Evolutionary conservation across 2,329 filamentous ascomycete species (phyloP).

Genomic region (Hymenoscyphus repandus): DNA sequence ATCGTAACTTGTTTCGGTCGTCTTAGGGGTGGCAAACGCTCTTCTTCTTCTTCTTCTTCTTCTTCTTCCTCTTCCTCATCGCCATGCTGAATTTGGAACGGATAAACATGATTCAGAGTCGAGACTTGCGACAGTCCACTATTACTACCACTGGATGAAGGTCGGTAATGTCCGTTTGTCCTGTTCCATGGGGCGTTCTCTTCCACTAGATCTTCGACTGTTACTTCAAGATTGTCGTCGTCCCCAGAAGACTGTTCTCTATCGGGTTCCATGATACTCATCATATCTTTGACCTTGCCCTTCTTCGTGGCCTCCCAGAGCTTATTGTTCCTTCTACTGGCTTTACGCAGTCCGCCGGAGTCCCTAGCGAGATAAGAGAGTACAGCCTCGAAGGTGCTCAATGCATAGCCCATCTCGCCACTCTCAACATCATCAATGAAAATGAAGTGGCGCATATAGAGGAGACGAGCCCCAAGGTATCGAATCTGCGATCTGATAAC

Average conservation of each 20-base stretch:
- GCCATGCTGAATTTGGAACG: slow-evolving; percentile 65
- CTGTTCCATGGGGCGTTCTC: slow-evolving; percentile 34
- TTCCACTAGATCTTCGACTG: slow-evolving; percentile 41
- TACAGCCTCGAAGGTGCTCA: slow-evolving; percentile 95
- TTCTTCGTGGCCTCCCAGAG: slow-evolving; percentile 81
- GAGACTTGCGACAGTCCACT: slow-evolving; percentile 27
- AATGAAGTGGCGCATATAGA: slow-evolving; percentile 97
- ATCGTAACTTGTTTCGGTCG: slow-evolving; percentile 64
- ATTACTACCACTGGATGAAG: slow-evolving; percentile 19
- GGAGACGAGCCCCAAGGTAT: slow-evolving; percentile 78
- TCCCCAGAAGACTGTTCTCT: slow-evolving; percentile 25
- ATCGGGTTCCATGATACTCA: slow-evolving; percentile 72
- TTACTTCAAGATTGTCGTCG: slow-evolving; percentile 31
- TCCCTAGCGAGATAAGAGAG: slow-evolving; percentile 81
- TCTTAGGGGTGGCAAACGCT: slow-evolving; percentile 24
- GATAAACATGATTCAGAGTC: slow-evolving; percentile 77
- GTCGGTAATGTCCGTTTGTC: slow-evolving; percentile 21
- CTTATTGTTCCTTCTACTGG: slow-evolving; percentile 78
- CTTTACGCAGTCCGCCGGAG: slow-evolving; percentile 73
- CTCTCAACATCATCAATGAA: slow-evolving; percentile 97
- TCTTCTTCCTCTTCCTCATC: slow-evolving; percentile 37
- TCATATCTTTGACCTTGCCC: slow-evolving; percentile 72
- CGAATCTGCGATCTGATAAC: slow-evolving; percentile 86
- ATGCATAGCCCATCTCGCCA: slow-evolving; percentile 90
- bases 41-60: slow-evolving; percentile 49